Conservation (phyloP, 192 early-diverging fungal genomes). For the Funneliformis mosseae region DNA sequence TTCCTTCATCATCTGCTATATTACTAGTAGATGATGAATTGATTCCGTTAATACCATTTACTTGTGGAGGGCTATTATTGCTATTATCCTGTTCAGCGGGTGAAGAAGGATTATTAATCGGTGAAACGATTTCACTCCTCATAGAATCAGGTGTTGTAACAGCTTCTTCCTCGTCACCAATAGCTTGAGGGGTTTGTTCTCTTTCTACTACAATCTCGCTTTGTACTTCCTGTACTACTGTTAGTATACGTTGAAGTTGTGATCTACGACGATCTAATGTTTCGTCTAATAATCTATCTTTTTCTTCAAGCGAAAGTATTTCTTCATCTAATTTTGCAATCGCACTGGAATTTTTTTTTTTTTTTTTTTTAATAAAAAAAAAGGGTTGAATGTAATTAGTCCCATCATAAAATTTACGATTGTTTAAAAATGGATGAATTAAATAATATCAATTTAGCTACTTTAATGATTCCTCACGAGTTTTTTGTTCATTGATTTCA, state of each 20-base stretch:
- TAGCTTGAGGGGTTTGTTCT: not conserved
- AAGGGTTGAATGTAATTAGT: not conserved
- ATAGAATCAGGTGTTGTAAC: not conserved
- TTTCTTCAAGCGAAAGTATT: conserved; percentile 6
- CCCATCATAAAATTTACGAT: not conserved
- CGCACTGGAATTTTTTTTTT: not conserved
- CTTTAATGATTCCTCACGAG: conserved; percentile 15
- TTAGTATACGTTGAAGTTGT: conserved; percentile 17
- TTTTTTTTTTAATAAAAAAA: not conserved
- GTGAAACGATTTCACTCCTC: conserved; percentile 14
- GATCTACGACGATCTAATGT: not conserved
- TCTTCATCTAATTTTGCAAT: conserved; percentile 20
- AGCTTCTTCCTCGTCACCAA: conserved; percentile 5
- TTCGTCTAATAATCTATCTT: conserved; percentile 8
- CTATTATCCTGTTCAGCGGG: not conserved
- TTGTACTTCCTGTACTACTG: conserved; percentile 4
- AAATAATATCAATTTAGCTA: not conserved
- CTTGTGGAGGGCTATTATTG: not conserved
- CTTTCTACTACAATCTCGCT: not conserved
- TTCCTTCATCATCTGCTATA: not conserved
- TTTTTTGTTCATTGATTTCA: conserved; percentile 5
- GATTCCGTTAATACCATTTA: not conserved
- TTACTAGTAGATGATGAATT: not conserved
- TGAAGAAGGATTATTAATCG: not conserved
- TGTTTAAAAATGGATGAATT: not conserved